Base-by-base conservation (phyloP, 768 basidiomycete species). In the Dioszegia hungarica region DNA sequence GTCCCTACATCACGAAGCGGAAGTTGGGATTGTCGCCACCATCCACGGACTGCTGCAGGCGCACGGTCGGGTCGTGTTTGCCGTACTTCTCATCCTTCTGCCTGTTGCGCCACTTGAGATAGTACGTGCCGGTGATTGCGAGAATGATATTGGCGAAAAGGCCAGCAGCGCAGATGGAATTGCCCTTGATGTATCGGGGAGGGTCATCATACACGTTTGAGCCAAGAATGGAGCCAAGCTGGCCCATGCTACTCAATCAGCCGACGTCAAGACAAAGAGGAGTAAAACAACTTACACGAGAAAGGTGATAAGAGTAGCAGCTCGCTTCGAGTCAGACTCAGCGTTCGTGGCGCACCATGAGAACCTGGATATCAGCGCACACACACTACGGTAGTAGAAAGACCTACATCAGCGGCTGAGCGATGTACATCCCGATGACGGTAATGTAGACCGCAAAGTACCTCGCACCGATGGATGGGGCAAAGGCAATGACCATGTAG, bases 401-500 rank as follows among this genome's bases (percentile, higher is more conserved):
- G 10, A 56, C 59, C 51, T 24, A 61, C 61, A 63, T 63, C 19
- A 63, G 36, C 3, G 61, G 61, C 37, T 63, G 57, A 24, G 33
- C 57, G 24, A 63, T 41, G 34, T 63, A 63, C 3, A 63, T 48
- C 1, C 61, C 61, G 28, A 56, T 49, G 25, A 59, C 57, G 25
- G 61, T 59, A 14, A 63, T 31, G 36, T 63, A 63, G 12, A 38
- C 41, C 5, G 57, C 61, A 39, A 63, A 63, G 36, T 63, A 63
- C 31, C 61, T n/a, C 5, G 45, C 58, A 9, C 61, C 53, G 14
- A 24, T 56, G 12, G 61, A 50, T 12, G 22, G 37, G 3, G 53
- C 61, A 25, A 40, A 63, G 17, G 61, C 57, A 38, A 63, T 56
- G 27, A 63, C 33, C 9, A 59, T 25, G 39, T 63, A 63, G 6